phyloP scores from a whole-genome alignment of 108 stramenopile genomes.

The Schizochytrium sp. region DNA sequence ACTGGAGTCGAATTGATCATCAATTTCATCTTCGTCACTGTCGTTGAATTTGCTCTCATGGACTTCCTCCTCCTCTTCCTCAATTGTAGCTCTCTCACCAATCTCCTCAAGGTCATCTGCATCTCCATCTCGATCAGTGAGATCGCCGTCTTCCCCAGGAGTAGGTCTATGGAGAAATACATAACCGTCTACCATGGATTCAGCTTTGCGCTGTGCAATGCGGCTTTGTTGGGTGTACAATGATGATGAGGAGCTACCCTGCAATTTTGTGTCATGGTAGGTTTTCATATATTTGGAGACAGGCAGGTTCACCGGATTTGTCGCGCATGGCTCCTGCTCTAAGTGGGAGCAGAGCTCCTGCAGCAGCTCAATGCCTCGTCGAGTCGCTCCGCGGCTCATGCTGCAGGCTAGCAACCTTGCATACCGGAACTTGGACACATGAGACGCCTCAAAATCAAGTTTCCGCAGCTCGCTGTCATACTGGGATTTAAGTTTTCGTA shows the following conservation, averaged over 20 bases:
- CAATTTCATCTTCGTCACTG: not conserved
- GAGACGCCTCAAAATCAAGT: not conserved
- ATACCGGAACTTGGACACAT: not conserved
- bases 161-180: not conserved
- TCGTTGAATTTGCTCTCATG: not conserved
- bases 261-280: no score
- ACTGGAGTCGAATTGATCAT: not conserved
- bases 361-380: constrained; percentile 17
- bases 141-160: not conserved
- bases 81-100: not conserved
- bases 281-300: no score
- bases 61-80: not conserved
- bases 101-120: not conserved
- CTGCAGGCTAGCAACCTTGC: constrained; percentile 15
- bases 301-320: not conserved
- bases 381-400: constrained; percentile 5
- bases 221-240: not conserved
- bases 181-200: not conserved
- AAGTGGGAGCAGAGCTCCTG: not conserved
- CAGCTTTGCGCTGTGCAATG: not conserved
- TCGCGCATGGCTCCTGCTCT: not conserved
- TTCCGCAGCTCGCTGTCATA: constrained; percentile 43
- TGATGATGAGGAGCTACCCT: not conserved
- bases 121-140: not conserved
- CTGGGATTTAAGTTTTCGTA: constrained; percentile 14